Evolutionary conservation across 306 rosid genomes (phyloP).

Genomic region (Cercis canadensis): DNA sequence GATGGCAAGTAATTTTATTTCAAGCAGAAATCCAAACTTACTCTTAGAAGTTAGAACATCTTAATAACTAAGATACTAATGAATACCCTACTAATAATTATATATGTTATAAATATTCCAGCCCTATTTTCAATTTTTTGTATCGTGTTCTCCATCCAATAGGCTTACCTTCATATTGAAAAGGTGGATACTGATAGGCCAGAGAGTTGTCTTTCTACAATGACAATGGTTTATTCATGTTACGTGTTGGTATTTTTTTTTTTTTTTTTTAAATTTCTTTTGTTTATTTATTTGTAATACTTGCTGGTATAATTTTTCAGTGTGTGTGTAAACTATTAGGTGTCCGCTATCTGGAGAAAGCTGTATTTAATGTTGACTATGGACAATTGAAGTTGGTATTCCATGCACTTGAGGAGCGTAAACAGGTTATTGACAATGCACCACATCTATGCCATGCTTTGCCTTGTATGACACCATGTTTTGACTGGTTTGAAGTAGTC

Average conservation of each 20-base stretch:
- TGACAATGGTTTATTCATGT: conserved; percentile 12
- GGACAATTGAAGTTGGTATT: conserved; percentile 95
- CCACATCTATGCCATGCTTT: conserved; percentile 97
- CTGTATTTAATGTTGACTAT: conserved; percentile 89
- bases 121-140: too few species aligned
- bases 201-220: conserved; percentile 4
- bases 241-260: neutral
- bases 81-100: too few species aligned
- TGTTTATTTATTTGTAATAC: neutral
- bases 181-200: neutral
- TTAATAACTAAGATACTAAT: too few species aligned
- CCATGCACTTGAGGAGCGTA: conserved; percentile 97
- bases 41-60: too few species aligned
- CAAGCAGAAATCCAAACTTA: too few species aligned
- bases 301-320: conserved; percentile 25
- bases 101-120: too few species aligned
- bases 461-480: conserved; percentile 99
- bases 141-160: too few species aligned
- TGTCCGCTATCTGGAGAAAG: conserved; percentile 98
- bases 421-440: conserved; percentile 90
- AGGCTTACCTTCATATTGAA: conserved; percentile 17
- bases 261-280: neutral
- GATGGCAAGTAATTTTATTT: too few species aligned
- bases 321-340: conserved; percentile 55
- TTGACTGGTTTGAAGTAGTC: conserved; percentile 88